phyloP scores from a whole-genome alignment of 2,329 filamentous ascomycete species.

The Apiospora hydei region DNA sequence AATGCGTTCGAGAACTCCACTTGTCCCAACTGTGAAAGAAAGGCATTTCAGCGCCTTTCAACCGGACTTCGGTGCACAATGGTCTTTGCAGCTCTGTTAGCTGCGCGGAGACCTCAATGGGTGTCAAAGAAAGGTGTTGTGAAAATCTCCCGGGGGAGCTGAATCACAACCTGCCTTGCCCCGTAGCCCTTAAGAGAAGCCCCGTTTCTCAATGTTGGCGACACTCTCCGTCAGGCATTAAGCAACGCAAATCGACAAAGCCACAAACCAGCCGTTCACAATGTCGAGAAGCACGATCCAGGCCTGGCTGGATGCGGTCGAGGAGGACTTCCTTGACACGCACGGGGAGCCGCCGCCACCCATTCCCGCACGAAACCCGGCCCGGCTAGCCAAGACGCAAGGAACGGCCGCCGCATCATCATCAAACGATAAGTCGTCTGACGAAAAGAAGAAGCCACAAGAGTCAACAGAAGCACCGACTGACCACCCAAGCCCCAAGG shows the following conservation, averaged over 20 bases:
- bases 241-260: neutral
- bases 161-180: neutral
- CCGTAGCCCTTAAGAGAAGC: neutral
- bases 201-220: neutral
- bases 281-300: neutral
- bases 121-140: neutral
- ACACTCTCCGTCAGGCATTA: neutral
- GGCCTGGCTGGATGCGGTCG: neutral
- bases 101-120: neutral
- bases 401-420: neutral
- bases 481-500: neutral
- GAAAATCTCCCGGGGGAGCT: neutral
- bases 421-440: neutral
- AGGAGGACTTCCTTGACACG: constrained; percentile 3
- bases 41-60: neutral
- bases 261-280: neutral
- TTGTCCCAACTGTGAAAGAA: neutral
- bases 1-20: neutral
- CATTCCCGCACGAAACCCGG: neutral
- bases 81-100: neutral
- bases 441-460: neutral
- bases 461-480: neutral
- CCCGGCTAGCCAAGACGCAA: neutral
- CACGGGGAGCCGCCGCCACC: neutral
- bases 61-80: neutral